These are phyloP conservation scores for Gonapodya sp. DNA, from an alignment of 192 early-diverging fungal species.

Conservation along the genomic window DNA sequence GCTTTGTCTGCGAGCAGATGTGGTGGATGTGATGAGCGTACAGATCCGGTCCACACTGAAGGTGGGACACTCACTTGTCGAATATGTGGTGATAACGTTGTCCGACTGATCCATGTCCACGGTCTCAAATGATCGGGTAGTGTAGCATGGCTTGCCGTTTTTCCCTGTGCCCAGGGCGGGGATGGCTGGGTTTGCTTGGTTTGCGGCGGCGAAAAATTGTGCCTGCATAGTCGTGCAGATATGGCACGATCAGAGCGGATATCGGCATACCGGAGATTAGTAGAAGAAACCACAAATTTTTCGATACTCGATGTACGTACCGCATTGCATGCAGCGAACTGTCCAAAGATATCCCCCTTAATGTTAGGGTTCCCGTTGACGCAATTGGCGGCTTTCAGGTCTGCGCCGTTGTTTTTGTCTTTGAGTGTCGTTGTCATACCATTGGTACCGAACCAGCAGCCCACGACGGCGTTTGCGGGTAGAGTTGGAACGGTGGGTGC, in stretches of 20 bases:
- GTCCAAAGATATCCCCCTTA: slow-evolving; percentile 19
- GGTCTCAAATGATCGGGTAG: slow-evolving; percentile 26
- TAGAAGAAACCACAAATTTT: no score
- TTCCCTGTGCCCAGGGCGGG: slow-evolving; percentile 22
- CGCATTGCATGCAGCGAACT: slow-evolving; percentile 33
- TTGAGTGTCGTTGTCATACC: slow-evolving; percentile 20
- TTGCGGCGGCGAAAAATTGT: slow-evolving; percentile 21
- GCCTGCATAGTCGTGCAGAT: no score
- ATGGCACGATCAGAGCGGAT: no score
- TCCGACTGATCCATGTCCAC: slow-evolving; percentile 18
- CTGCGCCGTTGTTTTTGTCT: slow-evolving; percentile 22
- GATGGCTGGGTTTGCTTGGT: slow-evolving; percentile 12
- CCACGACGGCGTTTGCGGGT: slow-evolving; percentile 24
- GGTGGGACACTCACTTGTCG: neutral
- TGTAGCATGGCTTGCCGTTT: slow-evolving; percentile 25
- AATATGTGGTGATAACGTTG: slow-evolving; percentile 16
- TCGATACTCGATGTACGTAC: no score
- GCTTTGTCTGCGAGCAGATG: neutral
- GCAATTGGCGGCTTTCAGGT: slow-evolving; percentile 21
- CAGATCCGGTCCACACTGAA: no score
- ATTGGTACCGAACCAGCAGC: slow-evolving; percentile 32
- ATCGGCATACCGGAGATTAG: no score
- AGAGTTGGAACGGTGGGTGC: slow-evolving; percentile 24
- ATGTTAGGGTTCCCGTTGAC: slow-evolving; percentile 16
- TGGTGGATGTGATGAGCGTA: neutral